Conservation (phyloP, 768 basidiomycete species). For the Kwoniella mangroviensis region DNA sequence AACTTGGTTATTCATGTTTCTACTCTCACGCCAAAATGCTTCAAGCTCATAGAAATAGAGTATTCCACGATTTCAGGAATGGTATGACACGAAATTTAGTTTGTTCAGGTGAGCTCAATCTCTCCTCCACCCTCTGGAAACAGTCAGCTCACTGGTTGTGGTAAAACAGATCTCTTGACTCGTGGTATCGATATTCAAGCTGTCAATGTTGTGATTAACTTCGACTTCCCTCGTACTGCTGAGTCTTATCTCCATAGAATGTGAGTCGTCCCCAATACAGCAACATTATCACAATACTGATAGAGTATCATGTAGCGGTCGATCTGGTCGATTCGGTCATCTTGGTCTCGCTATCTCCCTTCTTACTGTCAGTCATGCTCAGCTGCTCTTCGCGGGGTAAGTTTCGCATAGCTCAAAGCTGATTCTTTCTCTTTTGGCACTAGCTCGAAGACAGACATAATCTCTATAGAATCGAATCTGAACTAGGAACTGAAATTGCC, state of each 20-base stretch:
- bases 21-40: conserved; percentile 99
- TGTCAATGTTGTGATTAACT: conserved; percentile 99
- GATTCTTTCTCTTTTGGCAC: neutral
- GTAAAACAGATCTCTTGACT: conserved; percentile 76
- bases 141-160: neutral
- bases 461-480: conserved; percentile 96
- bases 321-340: conserved; percentile 96
- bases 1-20: conserved; percentile 99
- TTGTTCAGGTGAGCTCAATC: conserved; percentile 64
- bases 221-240: conserved; percentile 98
- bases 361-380: conserved; percentile 66
- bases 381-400: no score
- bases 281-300: neutral
- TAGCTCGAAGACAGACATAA: conserved; percentile 94
- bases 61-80: conserved; percentile 99
- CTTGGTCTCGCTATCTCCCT: conserved; percentile 96
- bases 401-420: no score
- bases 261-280: conserved; percentile 27
- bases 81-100: conserved; percentile 98
- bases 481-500: conserved; percentile 96
- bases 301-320: conserved; percentile 62
- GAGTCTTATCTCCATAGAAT: conserved; percentile 99
- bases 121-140: neutral
- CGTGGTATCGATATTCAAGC: conserved; percentile 99
- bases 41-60: conserved; percentile 96